Base-by-base conservation (phyloP, 345 rosid genomes). In the Psidium friedrichsthalianum region DNA sequence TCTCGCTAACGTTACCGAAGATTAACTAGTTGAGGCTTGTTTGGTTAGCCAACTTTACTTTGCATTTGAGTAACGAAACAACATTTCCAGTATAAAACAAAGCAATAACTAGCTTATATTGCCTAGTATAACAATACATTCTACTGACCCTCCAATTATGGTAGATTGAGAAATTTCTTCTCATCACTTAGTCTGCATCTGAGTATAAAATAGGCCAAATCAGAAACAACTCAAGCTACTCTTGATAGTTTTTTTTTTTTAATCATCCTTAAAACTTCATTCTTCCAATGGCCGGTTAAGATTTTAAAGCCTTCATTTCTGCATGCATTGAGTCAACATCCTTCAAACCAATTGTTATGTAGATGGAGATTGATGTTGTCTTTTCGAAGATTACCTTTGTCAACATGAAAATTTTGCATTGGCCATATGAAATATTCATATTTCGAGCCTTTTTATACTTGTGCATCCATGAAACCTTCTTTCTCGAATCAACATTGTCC, bases 251-350 rank as follows among this genome's bases (percentile, higher is more conserved):
- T 5, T 14, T 14, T 52, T 15, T 0, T 13, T 27, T 59, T 8
- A 13, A 15, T 58, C 29, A 12, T 6, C 20, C 15, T 13, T 13
- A 2, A 57, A 57, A 57, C 29, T 24, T 56, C 11, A n/a, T 25
- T 57, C 3, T 57, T 57, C 3, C 12, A 25, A n/a, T 25, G 0
- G 0, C 1, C 1, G 20, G 20, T 20, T 0, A 6, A 27, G 3
- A 13, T 61, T 59, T 5, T 16, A 59, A 13, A 27, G 18, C 10
- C 29, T 58, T 59, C 74, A 59, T 59, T 59, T 59, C 0, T 59
- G 0, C 36, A 13, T n/a, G 69, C 4, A n/a, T 59, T 13, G 69
- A 13, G 69, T 59, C 3, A 6, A 8, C 8, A n/a, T n/a, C 6
- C 1, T 58, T 58, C 64, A n/a, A 2, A 32, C 3, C 29, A 8